These are phyloP conservation scores for Podospora conica DNA, from an alignment of 495 filamentous ascomycete species.

Conservation along the genomic window DNA sequence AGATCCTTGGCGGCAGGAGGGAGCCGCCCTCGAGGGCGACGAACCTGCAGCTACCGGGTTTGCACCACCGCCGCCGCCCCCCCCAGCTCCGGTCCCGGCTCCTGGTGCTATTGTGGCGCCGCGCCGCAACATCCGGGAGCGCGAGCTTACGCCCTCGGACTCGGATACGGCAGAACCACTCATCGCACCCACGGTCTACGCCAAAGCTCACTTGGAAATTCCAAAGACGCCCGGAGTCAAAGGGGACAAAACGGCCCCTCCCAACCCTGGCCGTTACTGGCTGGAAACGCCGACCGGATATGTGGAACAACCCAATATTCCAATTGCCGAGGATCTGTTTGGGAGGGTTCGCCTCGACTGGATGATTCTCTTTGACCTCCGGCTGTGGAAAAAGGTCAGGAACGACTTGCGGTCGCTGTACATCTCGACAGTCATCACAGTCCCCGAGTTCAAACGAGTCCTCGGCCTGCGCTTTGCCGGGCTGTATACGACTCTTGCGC, in stretches of 20 bases:
- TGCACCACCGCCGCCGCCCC: constrained; percentile 59
- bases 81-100: constrained; percentile 33
- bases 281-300: constrained; percentile 68
- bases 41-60: constrained; percentile 68
- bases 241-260: constrained; percentile 26
- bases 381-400: constrained; percentile 93
- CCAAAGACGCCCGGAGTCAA: constrained; percentile 49
- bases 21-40: constrained; percentile 48
- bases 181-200: constrained; percentile 48
- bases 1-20: constrained; percentile 40
- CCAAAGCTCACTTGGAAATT: constrained; percentile 50
- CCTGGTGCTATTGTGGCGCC: constrained; percentile 28
- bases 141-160: constrained; percentile 54
- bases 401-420: constrained; percentile 88
- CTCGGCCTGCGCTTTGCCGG: constrained; percentile 87
- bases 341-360: constrained; percentile 87
- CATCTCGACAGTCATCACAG: constrained; percentile 90
- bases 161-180: constrained; percentile 53
- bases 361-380: constrained; percentile 91
- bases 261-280: constrained; percentile 72
- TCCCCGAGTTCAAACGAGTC: constrained; percentile 94
- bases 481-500: constrained; percentile 85
- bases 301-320: constrained; percentile 49
- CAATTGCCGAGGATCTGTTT: constrained; percentile 75
- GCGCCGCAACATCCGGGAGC: constrained; percentile 37